Evolutionary conservation across 1,284 basidiomycete species (phyloP).

Genomic region (Sutorius eximius): DNA sequence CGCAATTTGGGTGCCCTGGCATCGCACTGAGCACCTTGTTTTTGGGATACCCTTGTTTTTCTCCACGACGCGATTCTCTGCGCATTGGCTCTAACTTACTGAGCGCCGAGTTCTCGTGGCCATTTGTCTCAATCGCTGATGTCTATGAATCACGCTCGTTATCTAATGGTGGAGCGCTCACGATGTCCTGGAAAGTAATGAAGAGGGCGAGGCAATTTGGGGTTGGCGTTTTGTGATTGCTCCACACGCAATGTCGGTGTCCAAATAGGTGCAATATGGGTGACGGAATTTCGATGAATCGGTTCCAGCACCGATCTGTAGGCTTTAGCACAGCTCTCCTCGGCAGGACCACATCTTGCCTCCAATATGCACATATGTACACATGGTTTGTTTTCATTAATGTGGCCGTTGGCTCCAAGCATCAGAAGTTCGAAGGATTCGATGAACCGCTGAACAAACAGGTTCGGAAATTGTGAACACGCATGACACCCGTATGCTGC

Average conservation of each 20-base stretch:
- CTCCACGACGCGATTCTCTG: neutral
- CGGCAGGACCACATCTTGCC: neutral
- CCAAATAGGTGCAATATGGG: neutral
- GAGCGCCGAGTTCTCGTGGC: neutral
- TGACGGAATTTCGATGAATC: neutral
- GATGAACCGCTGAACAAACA: neutral
- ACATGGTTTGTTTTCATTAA: neutral
- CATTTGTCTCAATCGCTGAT: neutral
- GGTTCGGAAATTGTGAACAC: conserved; percentile 1
- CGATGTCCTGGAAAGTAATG: neutral
- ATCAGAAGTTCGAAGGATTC: neutral
- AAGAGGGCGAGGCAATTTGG: neutral
- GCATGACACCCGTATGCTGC: neutral
- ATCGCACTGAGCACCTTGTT: neutral
- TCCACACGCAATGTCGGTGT: neutral
- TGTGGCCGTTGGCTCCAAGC: neutral
- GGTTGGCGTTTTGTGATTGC: neutral
- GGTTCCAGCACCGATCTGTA: neutral
- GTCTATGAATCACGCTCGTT: neutral
- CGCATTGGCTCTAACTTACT: neutral
- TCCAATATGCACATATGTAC: neutral
- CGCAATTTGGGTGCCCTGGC: neutral
- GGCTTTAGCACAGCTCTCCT: neutral
- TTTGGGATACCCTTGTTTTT: neutral
- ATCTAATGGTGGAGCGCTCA: neutral